Conservation (phyloP, 495 filamentous ascomycete genomes). For the Tricharina praecox region DNA sequence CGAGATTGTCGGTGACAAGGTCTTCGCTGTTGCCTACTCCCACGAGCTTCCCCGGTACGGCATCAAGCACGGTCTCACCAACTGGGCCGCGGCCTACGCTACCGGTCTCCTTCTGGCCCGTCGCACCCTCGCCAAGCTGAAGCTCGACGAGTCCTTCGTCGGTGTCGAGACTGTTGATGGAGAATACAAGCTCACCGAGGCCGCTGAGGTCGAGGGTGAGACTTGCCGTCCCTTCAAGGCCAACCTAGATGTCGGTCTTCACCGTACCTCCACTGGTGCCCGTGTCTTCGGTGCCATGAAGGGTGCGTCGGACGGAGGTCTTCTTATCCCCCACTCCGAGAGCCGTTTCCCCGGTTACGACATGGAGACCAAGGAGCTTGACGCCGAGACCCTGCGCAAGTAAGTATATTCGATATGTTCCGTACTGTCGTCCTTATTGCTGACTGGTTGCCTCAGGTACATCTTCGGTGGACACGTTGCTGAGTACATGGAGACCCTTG, state of each 20-base stretch:
- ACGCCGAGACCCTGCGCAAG: conserved; percentile 88
- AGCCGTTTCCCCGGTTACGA: conserved; percentile 98
- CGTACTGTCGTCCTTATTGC: not conserved
- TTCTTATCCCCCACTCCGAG: conserved; percentile 94
- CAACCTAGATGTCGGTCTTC: conserved; percentile 92
- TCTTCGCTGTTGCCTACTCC: conserved; percentile 79
- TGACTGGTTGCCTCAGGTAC: conserved; percentile 36
- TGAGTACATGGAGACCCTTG: conserved; percentile 99
- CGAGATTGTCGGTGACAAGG: conserved; percentile 94
- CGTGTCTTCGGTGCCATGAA: conserved; percentile 99
- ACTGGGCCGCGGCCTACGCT: conserved; percentile 96
- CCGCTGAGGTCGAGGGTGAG: conserved; percentile 66
- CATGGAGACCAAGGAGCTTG: conserved; percentile 88
- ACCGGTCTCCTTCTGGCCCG: conserved; percentile 93
- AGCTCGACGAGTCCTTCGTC: conserved; percentile 71
- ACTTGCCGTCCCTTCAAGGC: conserved; percentile 94
- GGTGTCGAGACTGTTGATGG: conserved; percentile 92
- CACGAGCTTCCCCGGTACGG: conserved; percentile 97
- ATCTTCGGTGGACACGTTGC: conserved; percentile 96
- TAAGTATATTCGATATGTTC: not conserved
- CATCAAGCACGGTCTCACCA: conserved; percentile 95
- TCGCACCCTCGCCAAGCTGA: conserved; percentile 90
- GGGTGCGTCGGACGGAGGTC: conserved; percentile 94
- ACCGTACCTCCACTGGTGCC: conserved; percentile 91
- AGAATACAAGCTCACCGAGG: conserved; percentile 86